These are phyloP conservation scores for Cryptococcus sp. DNA, from an alignment of 1,284 basidiomycete species.

Conservation along the genomic window DNA sequence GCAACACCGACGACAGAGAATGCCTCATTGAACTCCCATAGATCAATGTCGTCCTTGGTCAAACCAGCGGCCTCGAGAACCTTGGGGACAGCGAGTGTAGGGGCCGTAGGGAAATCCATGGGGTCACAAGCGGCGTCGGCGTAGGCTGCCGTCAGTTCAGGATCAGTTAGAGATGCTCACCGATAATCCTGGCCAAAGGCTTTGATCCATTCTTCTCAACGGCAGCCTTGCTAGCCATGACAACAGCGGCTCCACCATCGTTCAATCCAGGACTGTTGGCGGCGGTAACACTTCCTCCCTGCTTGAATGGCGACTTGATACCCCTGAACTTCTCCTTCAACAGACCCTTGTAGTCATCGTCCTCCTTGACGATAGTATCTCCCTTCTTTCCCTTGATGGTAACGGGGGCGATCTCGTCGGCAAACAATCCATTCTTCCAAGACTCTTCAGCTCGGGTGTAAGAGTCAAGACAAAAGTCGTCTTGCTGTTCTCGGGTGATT, in stretches of 20 bases:
- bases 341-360: slow-evolving; percentile 96
- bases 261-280: slow-evolving; percentile 95
- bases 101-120: slow-evolving; percentile 95
- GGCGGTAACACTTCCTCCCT: slow-evolving; percentile 84
- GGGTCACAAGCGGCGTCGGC: slow-evolving; percentile 96
- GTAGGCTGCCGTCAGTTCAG: slow-evolving; percentile 62
- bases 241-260: slow-evolving; percentile 94
- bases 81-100: slow-evolving; percentile 82
- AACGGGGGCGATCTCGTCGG: slow-evolving; percentile 87
- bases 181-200: slow-evolving; percentile 85
- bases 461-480: slow-evolving; percentile 87
- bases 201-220: slow-evolving; percentile 81
- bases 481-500: slow-evolving; percentile 81
- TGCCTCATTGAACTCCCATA: slow-evolving; percentile 97
- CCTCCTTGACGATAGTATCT: slow-evolving; percentile 81
- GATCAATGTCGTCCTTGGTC: slow-evolving; percentile 74
- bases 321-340: slow-evolving; percentile 87
- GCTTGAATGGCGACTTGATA: slow-evolving; percentile 79
- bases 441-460: slow-evolving; percentile 88
- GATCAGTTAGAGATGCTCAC: slow-evolving; percentile 53
- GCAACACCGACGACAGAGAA: slow-evolving; percentile 93
- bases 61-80: slow-evolving; percentile 86
- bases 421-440: slow-evolving; percentile 80
- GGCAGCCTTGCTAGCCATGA: slow-evolving; percentile 87
- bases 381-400: slow-evolving; percentile 93